phyloP scores from a whole-genome alignment of 768 basidiomycete species.

The Auriscalpium vulgare region DNA sequence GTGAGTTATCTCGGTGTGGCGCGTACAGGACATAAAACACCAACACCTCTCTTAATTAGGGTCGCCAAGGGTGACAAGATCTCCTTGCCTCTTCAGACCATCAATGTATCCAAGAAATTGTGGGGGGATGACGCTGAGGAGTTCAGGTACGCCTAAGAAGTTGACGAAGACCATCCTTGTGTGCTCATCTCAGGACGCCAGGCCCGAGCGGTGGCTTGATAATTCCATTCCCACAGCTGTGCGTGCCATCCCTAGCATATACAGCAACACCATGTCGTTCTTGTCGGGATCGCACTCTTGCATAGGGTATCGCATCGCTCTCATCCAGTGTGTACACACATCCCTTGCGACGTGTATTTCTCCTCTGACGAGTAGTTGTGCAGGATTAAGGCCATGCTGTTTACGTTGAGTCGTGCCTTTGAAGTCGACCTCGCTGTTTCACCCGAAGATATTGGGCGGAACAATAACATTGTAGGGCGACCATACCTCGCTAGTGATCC shows the following conservation, averaged over 20 bases:
- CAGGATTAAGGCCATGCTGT: constrained; percentile 28
- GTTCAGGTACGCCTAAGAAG: background rate
- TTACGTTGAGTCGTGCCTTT: constrained; percentile 24
- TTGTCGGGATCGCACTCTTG: constrained; percentile 57
- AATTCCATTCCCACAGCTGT: constrained; percentile 33
- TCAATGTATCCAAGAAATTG: background rate
- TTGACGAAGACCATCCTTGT: background rate
- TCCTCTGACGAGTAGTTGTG: background rate
- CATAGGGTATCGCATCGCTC: constrained; percentile 59
- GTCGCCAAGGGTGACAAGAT: background rate
- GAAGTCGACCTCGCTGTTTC: constrained; percentile 24
- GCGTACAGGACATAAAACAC: background rate
- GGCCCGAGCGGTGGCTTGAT: constrained; percentile 56
- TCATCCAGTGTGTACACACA: constrained; percentile 45
- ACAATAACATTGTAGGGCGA: background rate
- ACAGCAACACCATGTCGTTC: constrained; percentile 54
- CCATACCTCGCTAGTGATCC: background rate
- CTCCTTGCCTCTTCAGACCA: background rate
- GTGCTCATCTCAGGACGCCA: constrained; percentile 18
- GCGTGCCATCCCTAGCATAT: constrained; percentile 46
- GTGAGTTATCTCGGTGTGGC: background rate
- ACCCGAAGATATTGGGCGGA: constrained; percentile 11
- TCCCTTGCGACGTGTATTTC: background rate
- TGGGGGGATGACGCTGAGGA: background rate
- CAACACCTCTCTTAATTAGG: background rate